phyloP scores from a whole-genome alignment of 2,329 filamentous ascomycete genomes.

The Colletotrichum sp. region DNA sequence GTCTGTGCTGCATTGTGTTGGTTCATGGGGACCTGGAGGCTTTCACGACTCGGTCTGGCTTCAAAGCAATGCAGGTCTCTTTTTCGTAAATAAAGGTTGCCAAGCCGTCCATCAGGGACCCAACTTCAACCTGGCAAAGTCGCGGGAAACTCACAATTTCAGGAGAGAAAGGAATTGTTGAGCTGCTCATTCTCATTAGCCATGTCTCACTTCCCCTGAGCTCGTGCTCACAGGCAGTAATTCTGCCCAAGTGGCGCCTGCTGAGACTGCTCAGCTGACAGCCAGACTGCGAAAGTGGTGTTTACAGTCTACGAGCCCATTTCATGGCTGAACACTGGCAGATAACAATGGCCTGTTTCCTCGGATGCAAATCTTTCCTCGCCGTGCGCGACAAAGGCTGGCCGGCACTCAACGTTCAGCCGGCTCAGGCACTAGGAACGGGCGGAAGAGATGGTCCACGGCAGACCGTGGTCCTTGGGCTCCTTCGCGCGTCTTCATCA shows the following conservation, averaged over 20 bases:
- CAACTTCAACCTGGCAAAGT: background rate
- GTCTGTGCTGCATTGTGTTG: background rate
- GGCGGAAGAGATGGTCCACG: background rate
- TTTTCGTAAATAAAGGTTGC: background rate
- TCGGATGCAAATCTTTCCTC: background rate
- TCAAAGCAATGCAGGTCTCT: background rate
- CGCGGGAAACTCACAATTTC: background rate
- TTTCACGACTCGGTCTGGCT: background rate
- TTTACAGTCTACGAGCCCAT: background rate
- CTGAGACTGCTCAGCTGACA: background rate
- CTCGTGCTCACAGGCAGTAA: background rate
- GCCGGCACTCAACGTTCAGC: background rate
- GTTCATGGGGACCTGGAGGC: background rate
- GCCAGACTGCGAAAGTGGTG: background rate
- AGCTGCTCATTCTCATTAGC: background rate
- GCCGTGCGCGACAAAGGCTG: background rate
- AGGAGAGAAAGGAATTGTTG: background rate
- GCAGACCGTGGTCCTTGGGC: background rate
- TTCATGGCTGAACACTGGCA: background rate
- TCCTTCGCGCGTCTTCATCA: background rate
- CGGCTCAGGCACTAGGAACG: background rate
- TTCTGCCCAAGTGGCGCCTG: background rate
- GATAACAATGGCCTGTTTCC: background rate
- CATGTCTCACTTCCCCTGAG: background rate
- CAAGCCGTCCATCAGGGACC: rapidly evolving